A percentile compares a stretch with the other conserved stretches of the same genome.
Conservation (phyloP, 2,329 filamentous ascomycete genomes). For the Cladosporium austrohemisphaericum region DNA sequence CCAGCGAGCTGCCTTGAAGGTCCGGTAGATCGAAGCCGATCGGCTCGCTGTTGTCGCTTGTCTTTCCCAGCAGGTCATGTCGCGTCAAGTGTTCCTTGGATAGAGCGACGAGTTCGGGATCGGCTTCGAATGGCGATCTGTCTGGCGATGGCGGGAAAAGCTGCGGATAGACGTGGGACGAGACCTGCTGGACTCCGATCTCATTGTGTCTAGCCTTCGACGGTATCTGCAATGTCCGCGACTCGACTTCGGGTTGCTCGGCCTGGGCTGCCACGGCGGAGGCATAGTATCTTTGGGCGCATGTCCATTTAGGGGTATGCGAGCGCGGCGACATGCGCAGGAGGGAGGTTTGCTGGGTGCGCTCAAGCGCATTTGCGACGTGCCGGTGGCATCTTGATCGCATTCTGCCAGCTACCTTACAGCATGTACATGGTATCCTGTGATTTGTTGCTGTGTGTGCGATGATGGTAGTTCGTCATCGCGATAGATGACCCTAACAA, state of each 20-base stretch:
- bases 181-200: conserved; percentile 91
- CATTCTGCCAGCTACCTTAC: conserved; percentile 21
- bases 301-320: conserved; percentile 26
- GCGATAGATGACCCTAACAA: too few species aligned
- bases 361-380: conserved; percentile 28
- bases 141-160: conserved; percentile 63
- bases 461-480: too few species aligned
- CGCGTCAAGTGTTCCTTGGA: conserved; percentile 76
- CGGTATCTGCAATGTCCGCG: conserved; percentile 34
- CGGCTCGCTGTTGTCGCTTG: conserved; percentile 67
- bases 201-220: conserved; percentile 74
- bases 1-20: conserved; percentile 74
- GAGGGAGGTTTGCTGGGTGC: conserved; percentile 36
- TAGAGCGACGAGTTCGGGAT: conserved; percentile 72
- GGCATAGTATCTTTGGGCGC: conserved; percentile 27
- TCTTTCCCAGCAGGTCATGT: conserved; percentile 88
- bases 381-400: conserved; percentile 32
- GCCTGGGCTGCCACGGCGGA: conserved; percentile 17
- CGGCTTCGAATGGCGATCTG: conserved; percentile 57
- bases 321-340: conserved; percentile 31
- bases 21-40: conserved; percentile 82
- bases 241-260: conserved; percentile 13
- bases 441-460: too few species aligned
- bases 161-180: conserved; percentile 75
- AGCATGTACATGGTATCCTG: not conserved